Base-by-base conservation (phyloP, 768 basidiomycete species). In the Phylloporus arenicola region DNA sequence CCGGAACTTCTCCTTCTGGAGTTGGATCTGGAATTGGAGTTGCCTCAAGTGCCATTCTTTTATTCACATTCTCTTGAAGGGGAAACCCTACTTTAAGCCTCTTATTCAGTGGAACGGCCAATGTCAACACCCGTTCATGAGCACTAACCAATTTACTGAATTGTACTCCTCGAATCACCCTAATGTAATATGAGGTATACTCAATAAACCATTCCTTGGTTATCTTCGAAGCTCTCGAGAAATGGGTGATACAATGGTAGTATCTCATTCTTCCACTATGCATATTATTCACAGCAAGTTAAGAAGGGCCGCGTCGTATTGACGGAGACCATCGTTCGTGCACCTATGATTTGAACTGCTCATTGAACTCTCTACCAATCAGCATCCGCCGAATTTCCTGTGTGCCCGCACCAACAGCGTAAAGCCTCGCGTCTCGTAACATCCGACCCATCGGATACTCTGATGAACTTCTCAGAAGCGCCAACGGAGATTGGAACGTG, bases 361-460 rank as follows among this genome's bases (percentile, higher is more conserved):
- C 75, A 63, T 94, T 96, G 70, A 96, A 93, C 64, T 92, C 93
- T 53, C 93, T 76, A 29, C 93, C 93, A 51, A 96, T 95, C 51
- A 95, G 70, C 92, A 94, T 94, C 51, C 93, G 77, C 57, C 93
- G 73, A 48, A 96, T 93, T 73, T 95, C 93, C 66, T 96, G 94
- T 20, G 93, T 93, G 16, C 94, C 94, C n/a, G 94, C 94, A 24
- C 94, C 94, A 51, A 97, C 92, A 22, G 89, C 84, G 65, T 96
- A 97, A 38, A 97, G 69, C 57, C 91, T 74, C 14, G 93, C 79
- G 64, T 97, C 94, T 43, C 93, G 80, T 40, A 96, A 71, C 57
- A 93, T 81, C 29, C 94, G 83, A 14, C 92, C 93, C 58, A 85
- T 80, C 4, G 92, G 89, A 60, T 94, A 97, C 57, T 97, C 93